Evolutionary conservation across 345 rosid genomes (phyloP).

Genomic region (Hibiscus syriacus): DNA sequence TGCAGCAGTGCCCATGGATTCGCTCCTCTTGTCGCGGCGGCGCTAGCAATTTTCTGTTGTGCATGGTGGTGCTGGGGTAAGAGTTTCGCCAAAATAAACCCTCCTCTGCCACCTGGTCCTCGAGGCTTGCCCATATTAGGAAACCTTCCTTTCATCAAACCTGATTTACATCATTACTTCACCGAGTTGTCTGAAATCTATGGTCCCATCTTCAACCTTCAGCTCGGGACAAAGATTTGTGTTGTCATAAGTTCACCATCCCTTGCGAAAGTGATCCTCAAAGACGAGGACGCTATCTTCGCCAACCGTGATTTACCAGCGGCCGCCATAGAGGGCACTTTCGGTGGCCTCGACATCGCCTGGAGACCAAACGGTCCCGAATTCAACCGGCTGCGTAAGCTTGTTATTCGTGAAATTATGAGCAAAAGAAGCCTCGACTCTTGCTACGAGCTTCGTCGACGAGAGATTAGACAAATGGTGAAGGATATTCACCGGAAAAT

Average conservation of each 20-base stretch:
- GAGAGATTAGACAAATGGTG: not conserved
- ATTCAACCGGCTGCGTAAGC: conserved; percentile 24
- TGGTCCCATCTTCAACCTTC: conserved; percentile 30
- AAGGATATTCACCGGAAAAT: conserved; percentile 10
- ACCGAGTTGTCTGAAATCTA: not conserved
- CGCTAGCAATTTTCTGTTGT: not conserved
- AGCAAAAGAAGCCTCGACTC: conserved; percentile 29
- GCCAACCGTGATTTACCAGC: conserved; percentile 33
- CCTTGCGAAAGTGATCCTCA: conserved; percentile 28
- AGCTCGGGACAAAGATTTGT: conserved; percentile 24
- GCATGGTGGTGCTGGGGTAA: not conserved
- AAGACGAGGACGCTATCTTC: conserved; percentile 36
- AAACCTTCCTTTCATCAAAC: conserved; percentile 26
- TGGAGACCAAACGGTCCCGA: conserved; percentile 31
- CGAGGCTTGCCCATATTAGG: conserved; percentile 40
- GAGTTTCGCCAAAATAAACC: conserved; percentile 1
- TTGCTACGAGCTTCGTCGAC: conserved; percentile 9
- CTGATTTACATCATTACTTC: conserved; percentile 19
- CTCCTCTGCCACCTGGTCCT: conserved; percentile 44
- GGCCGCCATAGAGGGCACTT: conserved; percentile 13
- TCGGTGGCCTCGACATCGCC: conserved; percentile 27
- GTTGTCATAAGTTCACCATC: conserved; percentile 24
- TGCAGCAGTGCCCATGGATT: not conserved
- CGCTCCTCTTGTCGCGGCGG: not conserved
- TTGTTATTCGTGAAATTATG: conserved; percentile 26